These are phyloP conservation scores for Xanthoconium separans DNA, from an alignment of 1,284 basidiomycete species.

Conservation along the genomic window DNA sequence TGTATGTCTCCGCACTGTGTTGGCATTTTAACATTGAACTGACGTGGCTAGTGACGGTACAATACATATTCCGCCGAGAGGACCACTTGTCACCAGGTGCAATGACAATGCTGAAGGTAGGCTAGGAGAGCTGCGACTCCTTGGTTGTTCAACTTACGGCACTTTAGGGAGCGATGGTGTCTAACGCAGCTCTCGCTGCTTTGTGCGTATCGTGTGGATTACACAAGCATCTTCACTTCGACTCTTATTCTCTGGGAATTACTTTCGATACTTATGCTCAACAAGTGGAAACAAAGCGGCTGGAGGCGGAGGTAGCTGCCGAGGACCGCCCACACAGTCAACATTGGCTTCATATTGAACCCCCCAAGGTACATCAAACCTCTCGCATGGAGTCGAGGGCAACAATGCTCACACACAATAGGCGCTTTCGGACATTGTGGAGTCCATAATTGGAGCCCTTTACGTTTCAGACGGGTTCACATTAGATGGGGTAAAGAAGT, in stretches of 20 bases:
- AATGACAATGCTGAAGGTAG: constrained; percentile 72
- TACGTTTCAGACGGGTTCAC: constrained; percentile 73
- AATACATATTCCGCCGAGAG: constrained; percentile 64
- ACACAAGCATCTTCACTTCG: constrained; percentile 58
- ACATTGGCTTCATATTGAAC: constrained; percentile 73
- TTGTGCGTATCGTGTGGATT: constrained; percentile 68
- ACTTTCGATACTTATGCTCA: constrained; percentile 55
- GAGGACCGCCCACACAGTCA: constrained; percentile 59
- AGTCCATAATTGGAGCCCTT: constrained; percentile 72
- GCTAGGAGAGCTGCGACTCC: constrained; percentile 9
- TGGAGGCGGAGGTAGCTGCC: constrained; percentile 48
- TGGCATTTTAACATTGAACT: constrained; percentile 6
- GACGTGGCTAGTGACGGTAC: constrained; percentile 60
- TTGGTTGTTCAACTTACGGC: constrained; percentile 5
- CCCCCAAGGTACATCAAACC: constrained; percentile 62
- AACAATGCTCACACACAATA: constrained; percentile 30
- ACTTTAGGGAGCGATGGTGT: constrained; percentile 74
- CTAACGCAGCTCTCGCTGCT: constrained; percentile 70
- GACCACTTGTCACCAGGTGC: constrained; percentile 65
- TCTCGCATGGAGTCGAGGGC: neutral
- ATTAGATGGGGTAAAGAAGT: constrained; percentile 52
- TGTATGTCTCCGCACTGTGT: constrained; percentile 42
- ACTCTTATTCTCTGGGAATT: constrained; percentile 48
- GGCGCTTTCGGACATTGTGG: constrained; percentile 74
- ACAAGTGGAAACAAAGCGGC: constrained; percentile 45